Evolutionary conservation across 306 rosid genomes (phyloP).

Genomic region (Sicyos edulis): DNA sequence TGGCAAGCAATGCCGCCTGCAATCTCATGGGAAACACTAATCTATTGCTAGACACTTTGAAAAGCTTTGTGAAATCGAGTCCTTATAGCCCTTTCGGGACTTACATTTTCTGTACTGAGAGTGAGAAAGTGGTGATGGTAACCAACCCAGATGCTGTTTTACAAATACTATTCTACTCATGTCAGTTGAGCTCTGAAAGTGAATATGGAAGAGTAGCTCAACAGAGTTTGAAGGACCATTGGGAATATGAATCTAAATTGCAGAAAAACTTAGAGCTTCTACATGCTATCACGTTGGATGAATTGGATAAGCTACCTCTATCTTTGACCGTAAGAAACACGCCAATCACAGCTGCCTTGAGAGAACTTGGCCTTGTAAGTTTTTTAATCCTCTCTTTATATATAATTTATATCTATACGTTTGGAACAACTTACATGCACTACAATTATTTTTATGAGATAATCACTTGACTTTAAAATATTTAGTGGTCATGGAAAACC

Average conservation of each 20-base stretch:
- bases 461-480: too few relatives aligned
- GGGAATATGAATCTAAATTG: slow-evolving; percentile 29
- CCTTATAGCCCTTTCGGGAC: slow-evolving; percentile 85
- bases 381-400: background rate
- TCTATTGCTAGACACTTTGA: slow-evolving; percentile 42
- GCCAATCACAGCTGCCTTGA: slow-evolving; percentile 32
- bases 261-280: slow-evolving; percentile 31
- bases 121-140: slow-evolving; percentile 36
- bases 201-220: slow-evolving; percentile 28
- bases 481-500: too few relatives aligned
- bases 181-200: slow-evolving; percentile 28
- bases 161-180: slow-evolving; percentile 55
- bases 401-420: too few relatives aligned
- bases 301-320: slow-evolving; percentile 38
- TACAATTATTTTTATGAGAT: too few relatives aligned
- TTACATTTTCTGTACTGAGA: slow-evolving; percentile 45
- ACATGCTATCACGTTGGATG: slow-evolving; percentile 27
- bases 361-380: slow-evolving; percentile 64
- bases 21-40: slow-evolving; percentile 67
- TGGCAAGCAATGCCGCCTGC: slow-evolving; percentile 57
- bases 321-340: slow-evolving; percentile 24
- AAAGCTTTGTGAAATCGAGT: slow-evolving; percentile 44
- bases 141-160: slow-evolving; percentile 62
- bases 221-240: slow-evolving; percentile 42
- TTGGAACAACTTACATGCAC: too few relatives aligned